These are phyloP conservation scores for Anaeromyces robustus DNA, from an alignment of 192 early-diverging fungal genomes.

Conservation along the genomic window DNA sequence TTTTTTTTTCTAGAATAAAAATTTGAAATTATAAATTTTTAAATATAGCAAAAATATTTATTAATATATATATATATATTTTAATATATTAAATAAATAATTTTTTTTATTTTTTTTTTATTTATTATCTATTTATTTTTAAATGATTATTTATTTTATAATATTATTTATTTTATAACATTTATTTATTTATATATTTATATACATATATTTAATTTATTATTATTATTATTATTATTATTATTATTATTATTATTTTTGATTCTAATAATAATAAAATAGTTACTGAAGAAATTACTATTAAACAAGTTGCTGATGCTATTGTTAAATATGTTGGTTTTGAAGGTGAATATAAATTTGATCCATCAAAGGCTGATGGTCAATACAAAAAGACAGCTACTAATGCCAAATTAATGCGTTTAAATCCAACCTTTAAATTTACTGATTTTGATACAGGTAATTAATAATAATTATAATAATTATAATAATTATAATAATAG, in stretches of 20 bases:
- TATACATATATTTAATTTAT: slow-evolving; percentile 3
- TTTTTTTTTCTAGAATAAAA: not conserved
- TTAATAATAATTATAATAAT: not conserved
- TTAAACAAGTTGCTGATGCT: slow-evolving; percentile 57
- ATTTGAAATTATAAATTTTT: no score
- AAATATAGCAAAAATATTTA: no score
- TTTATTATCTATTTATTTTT: no score
- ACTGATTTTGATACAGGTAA: slow-evolving; percentile 56
- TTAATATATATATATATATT: no score
- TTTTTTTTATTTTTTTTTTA: no score
- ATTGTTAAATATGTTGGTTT: slow-evolving; percentile 55
- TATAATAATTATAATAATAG: not conserved
- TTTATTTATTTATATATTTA: not conserved
- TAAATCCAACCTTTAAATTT: slow-evolving; percentile 61
- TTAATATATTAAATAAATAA: no score
- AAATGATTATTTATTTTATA: no score
- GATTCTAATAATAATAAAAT: not conserved
- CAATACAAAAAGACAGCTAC: slow-evolving; percentile 75
- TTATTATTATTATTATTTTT: not conserved
- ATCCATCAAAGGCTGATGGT: slow-evolving; percentile 56
- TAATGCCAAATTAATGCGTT: slow-evolving; percentile 53
- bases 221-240: slow-evolving; percentile 3
- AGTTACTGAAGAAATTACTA: slow-evolving; percentile 63
- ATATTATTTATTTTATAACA: no score
- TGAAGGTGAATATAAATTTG: slow-evolving; percentile 48